Conservation (phyloP, 192 early-diverging fungal genomes). For the Phycomyces nitens region DNA sequence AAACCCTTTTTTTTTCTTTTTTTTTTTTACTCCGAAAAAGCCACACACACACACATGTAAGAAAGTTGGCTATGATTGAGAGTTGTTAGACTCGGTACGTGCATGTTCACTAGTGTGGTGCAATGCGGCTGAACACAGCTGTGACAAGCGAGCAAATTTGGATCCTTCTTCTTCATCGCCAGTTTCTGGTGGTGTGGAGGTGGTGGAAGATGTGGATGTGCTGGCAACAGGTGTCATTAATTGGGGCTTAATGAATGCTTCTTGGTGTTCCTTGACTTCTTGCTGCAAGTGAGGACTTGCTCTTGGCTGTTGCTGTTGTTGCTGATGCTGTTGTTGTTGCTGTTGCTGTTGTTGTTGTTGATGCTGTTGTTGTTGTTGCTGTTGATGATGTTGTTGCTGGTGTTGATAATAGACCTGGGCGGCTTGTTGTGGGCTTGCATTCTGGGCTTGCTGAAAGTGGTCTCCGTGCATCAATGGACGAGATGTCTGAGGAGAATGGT, state of each 20-base stretch:
- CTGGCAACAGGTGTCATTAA: slow-evolving; percentile 37
- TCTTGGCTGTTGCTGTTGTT: slow-evolving; percentile 2
- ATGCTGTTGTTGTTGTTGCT: not conserved
- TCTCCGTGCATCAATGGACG: slow-evolving; percentile 12
- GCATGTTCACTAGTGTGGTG: slow-evolving; percentile 10
- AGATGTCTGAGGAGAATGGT: slow-evolving; percentile 13
- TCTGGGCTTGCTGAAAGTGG: slow-evolving; percentile 5
- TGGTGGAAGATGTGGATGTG: slow-evolving; percentile 26
- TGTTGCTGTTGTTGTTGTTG: not conserved
- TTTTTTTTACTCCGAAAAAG: not conserved
- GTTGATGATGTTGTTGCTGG: slow-evolving; percentile 2
- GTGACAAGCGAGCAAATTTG: slow-evolving; percentile 17
- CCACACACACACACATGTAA: too few relatives aligned
- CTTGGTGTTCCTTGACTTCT: slow-evolving; percentile 9
- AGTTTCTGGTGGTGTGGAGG: slow-evolving; percentile 38
- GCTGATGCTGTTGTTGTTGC: slow-evolving; percentile 20
- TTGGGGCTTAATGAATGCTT: slow-evolving; percentile 13
- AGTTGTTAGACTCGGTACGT: not conserved
- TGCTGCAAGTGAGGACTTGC: slow-evolving; percentile 18
- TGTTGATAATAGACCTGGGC: slow-evolving; percentile 16
- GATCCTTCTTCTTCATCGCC: slow-evolving; percentile 26
- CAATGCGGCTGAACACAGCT: slow-evolving; percentile 26
- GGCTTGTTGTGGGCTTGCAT: slow-evolving; percentile 10
- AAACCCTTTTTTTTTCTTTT: not conserved
- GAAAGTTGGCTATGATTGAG: not conserved